Evolutionary conservation across 2,329 filamentous ascomycete species (phyloP).

Genomic region (Fusarium decemcellulare): DNA sequence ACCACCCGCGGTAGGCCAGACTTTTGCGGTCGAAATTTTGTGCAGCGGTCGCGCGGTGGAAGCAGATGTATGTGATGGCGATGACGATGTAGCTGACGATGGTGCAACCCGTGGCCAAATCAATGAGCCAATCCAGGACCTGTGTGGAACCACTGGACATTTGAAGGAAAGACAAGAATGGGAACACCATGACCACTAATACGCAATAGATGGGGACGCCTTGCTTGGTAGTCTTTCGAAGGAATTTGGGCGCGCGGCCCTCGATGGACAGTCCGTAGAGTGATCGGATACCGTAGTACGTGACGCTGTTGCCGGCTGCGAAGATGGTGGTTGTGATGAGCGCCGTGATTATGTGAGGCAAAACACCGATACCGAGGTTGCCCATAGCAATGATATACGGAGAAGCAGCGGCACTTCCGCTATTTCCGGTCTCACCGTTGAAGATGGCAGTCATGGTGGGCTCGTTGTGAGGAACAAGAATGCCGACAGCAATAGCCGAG

Average conservation of each 20-base stretch:
- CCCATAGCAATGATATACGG: slow-evolving; percentile 1
- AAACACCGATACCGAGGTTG: neutral
- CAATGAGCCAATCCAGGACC: neutral
- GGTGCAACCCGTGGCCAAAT: neutral
- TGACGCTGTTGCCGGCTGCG: neutral
- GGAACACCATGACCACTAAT: neutral
- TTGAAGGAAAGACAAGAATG: slow-evolving; percentile 1
- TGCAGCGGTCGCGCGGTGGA: neutral
- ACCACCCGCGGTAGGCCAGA: neutral
- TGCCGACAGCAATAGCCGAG: neutral
- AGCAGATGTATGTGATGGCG: slow-evolving; percentile 3
- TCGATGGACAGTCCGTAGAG: neutral
- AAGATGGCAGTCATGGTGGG: slow-evolving; percentile 2
- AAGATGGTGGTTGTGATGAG: neutral
- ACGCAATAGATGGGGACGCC: neutral
- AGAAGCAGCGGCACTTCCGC: neutral
- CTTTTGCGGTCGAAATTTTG: neutral
- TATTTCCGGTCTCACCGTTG: neutral
- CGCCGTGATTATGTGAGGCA: neutral
- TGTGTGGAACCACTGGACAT: neutral
- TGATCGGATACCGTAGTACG: neutral
- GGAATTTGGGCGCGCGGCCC: neutral
- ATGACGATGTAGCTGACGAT: neutral
- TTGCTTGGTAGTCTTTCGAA: neutral
- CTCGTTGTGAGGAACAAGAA: neutral